Percentiles rank a stretch among this genome's conserved stretches.
Conservation (phyloP, 139 green algal species). For the Micromonas commoda region DNA sequence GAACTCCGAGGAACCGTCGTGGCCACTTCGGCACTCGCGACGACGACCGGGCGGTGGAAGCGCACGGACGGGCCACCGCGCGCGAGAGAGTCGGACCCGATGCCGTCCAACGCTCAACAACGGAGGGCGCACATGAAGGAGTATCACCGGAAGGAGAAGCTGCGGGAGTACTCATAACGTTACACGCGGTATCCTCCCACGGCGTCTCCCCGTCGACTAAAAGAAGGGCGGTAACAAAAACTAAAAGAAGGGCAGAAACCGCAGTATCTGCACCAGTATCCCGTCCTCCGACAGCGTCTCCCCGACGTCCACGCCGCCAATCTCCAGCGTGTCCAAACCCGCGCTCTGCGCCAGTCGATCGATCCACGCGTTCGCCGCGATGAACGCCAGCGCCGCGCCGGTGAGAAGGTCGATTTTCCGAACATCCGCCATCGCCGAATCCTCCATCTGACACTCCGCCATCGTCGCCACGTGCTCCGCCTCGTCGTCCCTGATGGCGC, state of each 20-base stretch:
- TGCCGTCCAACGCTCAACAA: no score
- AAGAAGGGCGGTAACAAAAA: background rate
- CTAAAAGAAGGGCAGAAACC: background rate
- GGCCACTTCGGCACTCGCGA: no score
- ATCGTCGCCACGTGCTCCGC: slow-evolving; percentile 90
- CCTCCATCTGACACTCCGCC: slow-evolving; percentile 64
- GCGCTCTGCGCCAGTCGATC: background rate
- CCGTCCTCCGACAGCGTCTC: background rate
- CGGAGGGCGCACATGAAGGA: no score
- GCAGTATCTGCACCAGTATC: background rate
- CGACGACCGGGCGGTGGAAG: no score
- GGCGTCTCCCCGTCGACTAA: background rate
- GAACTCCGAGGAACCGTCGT: no score
- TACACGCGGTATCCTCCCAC: no score
- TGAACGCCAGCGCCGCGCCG: background rate
- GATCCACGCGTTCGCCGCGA: background rate
- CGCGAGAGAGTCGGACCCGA: no score
- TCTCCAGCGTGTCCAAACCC: background rate
- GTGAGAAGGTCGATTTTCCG: background rate
- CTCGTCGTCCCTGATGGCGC: slow-evolving; percentile 85
- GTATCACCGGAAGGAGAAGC: no score
- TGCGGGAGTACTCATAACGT: no score
- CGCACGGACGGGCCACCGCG: no score
- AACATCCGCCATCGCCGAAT: background rate
- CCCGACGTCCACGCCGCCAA: background rate